Evolutionary conservation across 768 basidiomycete genomes (phyloP).

Genomic region (Tremella mesenterica): DNA sequence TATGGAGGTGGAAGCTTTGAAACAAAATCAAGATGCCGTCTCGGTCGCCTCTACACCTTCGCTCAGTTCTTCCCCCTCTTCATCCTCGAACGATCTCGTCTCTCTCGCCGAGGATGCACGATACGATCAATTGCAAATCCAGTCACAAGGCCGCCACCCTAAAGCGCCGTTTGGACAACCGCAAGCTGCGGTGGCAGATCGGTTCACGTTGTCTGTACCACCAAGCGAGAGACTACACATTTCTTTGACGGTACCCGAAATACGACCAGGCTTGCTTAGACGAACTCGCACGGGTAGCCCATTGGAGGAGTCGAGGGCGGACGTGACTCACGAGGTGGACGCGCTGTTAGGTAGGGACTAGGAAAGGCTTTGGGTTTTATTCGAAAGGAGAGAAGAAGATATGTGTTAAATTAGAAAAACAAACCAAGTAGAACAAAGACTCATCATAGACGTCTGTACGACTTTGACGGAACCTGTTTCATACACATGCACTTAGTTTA

Average conservation of each 20-base stretch:
- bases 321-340: constrained; percentile 29
- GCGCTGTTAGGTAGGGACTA: constrained; percentile 21
- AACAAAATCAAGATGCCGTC: constrained; percentile 20
- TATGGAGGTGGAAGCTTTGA: constrained; percentile 51
- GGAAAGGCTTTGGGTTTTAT: too few relatives aligned
- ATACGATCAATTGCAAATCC: constrained; percentile 16
- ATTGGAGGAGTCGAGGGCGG: constrained; percentile 21
- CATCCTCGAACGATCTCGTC: constrained; percentile 15
- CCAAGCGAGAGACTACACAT: constrained; percentile 66
- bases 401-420: too few relatives aligned
- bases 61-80: constrained; percentile 16
- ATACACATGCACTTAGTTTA: too few relatives aligned
- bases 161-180: constrained; percentile 50
- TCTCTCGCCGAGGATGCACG: constrained; percentile 14
- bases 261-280: constrained; percentile 32
- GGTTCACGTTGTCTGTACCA: constrained; percentile 50
- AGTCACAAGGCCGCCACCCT: constrained; percentile 32
- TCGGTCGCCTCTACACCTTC: constrained; percentile 19
- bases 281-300: not conserved
- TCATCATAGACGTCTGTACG: too few relatives aligned
- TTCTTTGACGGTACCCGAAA: constrained; percentile 43
- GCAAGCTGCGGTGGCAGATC: constrained; percentile 46
- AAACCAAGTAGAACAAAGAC: too few relatives aligned
- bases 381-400: too few relatives aligned
- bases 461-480: too few relatives aligned